A percentile compares a stretch with the other conserved stretches of the same genome.
Conservation (phyloP, 495 filamentous ascomycete species). For the Aspergillus heteromorphus region DNA sequence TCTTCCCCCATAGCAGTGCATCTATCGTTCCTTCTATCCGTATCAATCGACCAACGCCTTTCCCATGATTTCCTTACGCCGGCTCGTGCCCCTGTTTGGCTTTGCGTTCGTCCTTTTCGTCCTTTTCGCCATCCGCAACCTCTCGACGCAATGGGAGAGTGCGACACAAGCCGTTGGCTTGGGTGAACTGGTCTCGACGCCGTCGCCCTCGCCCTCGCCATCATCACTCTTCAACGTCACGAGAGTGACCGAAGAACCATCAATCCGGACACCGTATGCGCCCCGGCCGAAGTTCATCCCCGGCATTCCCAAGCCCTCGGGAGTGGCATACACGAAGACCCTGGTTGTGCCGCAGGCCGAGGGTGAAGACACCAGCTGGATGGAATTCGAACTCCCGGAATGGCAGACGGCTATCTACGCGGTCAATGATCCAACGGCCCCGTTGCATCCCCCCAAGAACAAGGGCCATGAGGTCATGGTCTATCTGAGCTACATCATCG, state of each 20-base stretch:
- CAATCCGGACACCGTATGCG: constrained; percentile 15
- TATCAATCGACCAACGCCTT: constrained; percentile 6
- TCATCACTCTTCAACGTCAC: constrained; percentile 21
- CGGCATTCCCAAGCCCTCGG: constrained; percentile 38
- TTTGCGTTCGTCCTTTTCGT: constrained; percentile 30
- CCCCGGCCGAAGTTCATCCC: constrained; percentile 32
- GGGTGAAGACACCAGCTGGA: constrained; percentile 58
- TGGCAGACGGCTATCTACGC: constrained; percentile 59
- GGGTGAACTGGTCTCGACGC: constrained; percentile 23
- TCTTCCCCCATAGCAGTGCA: neutral
- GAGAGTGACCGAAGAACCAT: constrained; percentile 8
- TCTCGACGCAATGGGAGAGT: constrained; percentile 31
- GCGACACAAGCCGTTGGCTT: constrained; percentile 36
- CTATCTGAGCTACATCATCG: constrained; percentile 67
- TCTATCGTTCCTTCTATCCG: neutral
- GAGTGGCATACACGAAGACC: constrained; percentile 40
- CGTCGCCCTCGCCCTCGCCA: constrained; percentile 10
- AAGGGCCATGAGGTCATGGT: constrained; percentile 76
- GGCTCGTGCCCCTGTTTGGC: constrained; percentile 32
- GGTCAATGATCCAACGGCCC: constrained; percentile 55
- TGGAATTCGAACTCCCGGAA: constrained; percentile 48
- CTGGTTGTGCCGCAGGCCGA: constrained; percentile 55
- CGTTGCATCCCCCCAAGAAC: constrained; percentile 60
- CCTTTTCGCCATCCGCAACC: constrained; percentile 25
- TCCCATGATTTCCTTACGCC: constrained; percentile 37